Base-by-base conservation (phyloP, 1,139 yeast genomes). In the Meyerozyma carpophila region DNA sequence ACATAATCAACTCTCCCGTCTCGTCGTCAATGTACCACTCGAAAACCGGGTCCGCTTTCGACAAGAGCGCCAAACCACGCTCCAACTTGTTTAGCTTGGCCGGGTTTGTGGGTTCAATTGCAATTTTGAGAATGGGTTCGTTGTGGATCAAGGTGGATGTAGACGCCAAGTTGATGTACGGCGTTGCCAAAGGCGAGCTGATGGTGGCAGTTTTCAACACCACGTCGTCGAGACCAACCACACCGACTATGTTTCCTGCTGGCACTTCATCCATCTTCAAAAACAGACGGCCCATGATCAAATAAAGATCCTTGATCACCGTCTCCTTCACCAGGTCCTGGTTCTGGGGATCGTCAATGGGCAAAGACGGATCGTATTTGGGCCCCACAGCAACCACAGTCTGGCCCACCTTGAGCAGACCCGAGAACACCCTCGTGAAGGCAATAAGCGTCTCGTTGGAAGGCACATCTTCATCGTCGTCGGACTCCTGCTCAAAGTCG, bases 161-260 rank as follows among this genome's bases (percentile, higher is more conserved):
- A 63, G 58, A 84, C 58, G 69, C 95, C 78, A 47, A 93, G 84
- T 61, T 94, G 61, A 70, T 83, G 79, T 48, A 89, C 6, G 70
- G 62, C 95, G 81, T 40, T 71, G 54, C 72, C 56, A 49, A 73
- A 53, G 64, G 57, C 0, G 74, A 62, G 14, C 86, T 73, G 39
- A 93, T 63, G 0, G 98, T 90, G 41, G 96, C 98, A 58, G 84
- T 88, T 61, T 94, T 94, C 50, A 93, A 66, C 26, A 93, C 77
- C 42, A 80, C 80, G 9, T 87, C 86, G 18, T 85, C 96, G 36
- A 94, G 72, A 0, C 98, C 98, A 25, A 90, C 94, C 43, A 94
- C 84, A 40, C 98, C 99, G 7, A 89, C 95, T 51, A 94, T 89
- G 53, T 87, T 89, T 31, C 99, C 99, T 1, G 98, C 94, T 1